These are phyloP conservation scores for Aspergillus sparsus DNA, from an alignment of 495 filamentous ascomycete genomes.

Conservation along the genomic window DNA sequence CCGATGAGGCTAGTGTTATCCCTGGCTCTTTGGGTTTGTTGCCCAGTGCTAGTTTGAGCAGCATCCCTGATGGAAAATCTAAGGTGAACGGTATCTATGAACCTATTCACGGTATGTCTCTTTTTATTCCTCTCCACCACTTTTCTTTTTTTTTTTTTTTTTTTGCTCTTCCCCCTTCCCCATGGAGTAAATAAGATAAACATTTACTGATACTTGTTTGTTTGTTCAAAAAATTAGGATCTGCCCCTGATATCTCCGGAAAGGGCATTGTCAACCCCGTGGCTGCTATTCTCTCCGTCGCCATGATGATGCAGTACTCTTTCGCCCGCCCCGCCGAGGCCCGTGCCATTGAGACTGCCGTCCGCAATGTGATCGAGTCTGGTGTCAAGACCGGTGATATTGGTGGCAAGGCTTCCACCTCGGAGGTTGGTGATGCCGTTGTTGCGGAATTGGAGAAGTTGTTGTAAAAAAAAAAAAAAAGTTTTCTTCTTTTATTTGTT, in stretches of 20 bases:
- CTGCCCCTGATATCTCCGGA: slow-evolving; percentile 67
- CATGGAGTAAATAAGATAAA: too few relatives aligned
- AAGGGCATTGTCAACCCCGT: slow-evolving; percentile 82
- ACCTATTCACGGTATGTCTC: slow-evolving; percentile 77
- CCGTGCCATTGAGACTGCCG: slow-evolving; percentile 53
- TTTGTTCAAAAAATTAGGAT: slow-evolving; percentile 29
- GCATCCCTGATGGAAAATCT: slow-evolving; percentile 71
- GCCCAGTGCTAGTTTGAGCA: slow-evolving; percentile 85
- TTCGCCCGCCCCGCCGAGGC: slow-evolving; percentile 52
- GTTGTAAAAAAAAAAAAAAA: slow-evolving; percentile 33
- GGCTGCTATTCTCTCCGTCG: slow-evolving; percentile 55
- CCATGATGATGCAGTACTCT: slow-evolving; percentile 60
- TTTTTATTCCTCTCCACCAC: background rate
- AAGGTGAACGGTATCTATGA: slow-evolving; percentile 81
- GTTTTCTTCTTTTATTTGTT: too few relatives aligned
- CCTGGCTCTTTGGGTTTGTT: slow-evolving; percentile 87
- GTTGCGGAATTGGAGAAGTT: slow-evolving; percentile 51
- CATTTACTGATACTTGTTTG: too few relatives aligned
- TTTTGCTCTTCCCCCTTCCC: slow-evolving; percentile 2
- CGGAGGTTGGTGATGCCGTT: slow-evolving; percentile 55
- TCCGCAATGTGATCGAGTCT: slow-evolving; percentile 53
- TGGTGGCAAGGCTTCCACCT: slow-evolving; percentile 53
- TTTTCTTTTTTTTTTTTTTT: slow-evolving; percentile 4
- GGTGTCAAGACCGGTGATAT: slow-evolving; percentile 57
- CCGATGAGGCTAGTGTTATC: slow-evolving; percentile 94